Evolutionary conservation across 768 basidiomycete species (phyloP).

Genomic region (Boletus fagicola): DNA sequence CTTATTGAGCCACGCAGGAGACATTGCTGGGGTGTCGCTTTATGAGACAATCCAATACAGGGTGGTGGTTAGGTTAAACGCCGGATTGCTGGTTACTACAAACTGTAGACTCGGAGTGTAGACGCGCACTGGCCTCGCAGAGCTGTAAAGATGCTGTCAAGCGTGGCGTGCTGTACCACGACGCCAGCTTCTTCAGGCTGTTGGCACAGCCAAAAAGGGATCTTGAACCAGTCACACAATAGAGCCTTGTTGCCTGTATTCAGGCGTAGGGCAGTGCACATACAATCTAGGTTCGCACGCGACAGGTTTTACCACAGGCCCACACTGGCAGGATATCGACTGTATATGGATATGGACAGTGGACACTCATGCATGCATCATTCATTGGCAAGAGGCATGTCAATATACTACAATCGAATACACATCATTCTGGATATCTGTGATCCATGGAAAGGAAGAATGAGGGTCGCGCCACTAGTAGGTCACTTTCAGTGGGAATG

Average conservation of each 20-base stretch:
- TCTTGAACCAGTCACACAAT: too few species aligned
- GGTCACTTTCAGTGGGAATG: too few species aligned
- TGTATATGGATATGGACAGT: too few species aligned
- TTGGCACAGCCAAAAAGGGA: too few species aligned
- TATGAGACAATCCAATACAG: not conserved
- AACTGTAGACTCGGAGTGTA: too few species aligned
- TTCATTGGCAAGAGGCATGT: not conserved
- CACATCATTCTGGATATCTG: not conserved
- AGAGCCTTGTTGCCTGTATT: too few species aligned
- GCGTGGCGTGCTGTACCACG: not conserved
- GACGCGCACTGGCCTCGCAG: not conserved
- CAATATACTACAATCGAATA: not conserved
- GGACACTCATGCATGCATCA: too few species aligned
- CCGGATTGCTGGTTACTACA: not conserved
- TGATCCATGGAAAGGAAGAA: not conserved
- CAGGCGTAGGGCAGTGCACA: not conserved
- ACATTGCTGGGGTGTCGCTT: not conserved
- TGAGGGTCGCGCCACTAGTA: too few species aligned
- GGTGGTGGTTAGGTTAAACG: not conserved
- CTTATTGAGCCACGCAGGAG: slow-evolving; percentile 7
- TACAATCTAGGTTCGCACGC: not conserved
- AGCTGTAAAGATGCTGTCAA: not conserved
- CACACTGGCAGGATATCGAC: not conserved
- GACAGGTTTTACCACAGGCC: not conserved
- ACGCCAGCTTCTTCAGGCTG: not conserved